phyloP scores from a whole-genome alignment of 1,284 basidiomycete species.

The Ceratobasidium sp. region DNA sequence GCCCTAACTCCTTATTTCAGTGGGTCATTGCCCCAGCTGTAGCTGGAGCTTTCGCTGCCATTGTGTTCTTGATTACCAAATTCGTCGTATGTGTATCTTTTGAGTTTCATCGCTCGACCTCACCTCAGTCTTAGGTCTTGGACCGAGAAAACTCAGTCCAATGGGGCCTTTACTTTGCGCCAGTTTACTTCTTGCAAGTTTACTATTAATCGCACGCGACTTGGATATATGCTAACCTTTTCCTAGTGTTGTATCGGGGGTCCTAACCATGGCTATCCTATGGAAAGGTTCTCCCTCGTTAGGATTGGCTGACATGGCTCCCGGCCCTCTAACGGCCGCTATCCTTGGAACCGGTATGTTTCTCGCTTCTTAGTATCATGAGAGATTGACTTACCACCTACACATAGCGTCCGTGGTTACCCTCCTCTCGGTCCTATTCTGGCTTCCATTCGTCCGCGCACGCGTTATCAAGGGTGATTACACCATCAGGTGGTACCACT shows the following conservation, averaged over 20 bases:
- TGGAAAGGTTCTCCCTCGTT: constrained; percentile 50
- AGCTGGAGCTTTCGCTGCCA: constrained; percentile 53
- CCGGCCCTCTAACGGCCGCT: constrained; percentile 50
- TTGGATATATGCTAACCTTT: not conserved
- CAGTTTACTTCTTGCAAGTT: constrained; percentile 48
- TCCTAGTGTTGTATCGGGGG: constrained; percentile 17
- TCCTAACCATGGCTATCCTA: constrained; percentile 43
- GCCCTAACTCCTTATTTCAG: constrained; percentile 37
- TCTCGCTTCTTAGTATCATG: not conserved
- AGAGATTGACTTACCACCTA: not conserved
- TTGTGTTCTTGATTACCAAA: constrained; percentile 51
- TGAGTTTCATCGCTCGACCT: not conserved
- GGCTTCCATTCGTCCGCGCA: constrained; percentile 55
- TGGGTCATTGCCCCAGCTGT: constrained; percentile 51
- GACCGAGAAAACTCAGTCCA: constrained; percentile 45
- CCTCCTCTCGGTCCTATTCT: constrained; percentile 53
- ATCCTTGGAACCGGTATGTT: constrained; percentile 49
- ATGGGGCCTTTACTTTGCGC: constrained; percentile 46
- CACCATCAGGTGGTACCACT: constrained; percentile 53
- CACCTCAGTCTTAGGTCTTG: constrained; percentile 5
- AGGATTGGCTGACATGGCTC: constrained; percentile 51
- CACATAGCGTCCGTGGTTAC: constrained; percentile 48
- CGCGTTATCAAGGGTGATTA: constrained; percentile 57
- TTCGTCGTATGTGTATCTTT: constrained; percentile 35
- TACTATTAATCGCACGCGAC: not conserved